Evolutionary conservation across 1,284 basidiomycete genomes (phyloP), one percentile per base, ranked within the genome.

Genomic region (Cryptococcus depauperatus): DNA sequence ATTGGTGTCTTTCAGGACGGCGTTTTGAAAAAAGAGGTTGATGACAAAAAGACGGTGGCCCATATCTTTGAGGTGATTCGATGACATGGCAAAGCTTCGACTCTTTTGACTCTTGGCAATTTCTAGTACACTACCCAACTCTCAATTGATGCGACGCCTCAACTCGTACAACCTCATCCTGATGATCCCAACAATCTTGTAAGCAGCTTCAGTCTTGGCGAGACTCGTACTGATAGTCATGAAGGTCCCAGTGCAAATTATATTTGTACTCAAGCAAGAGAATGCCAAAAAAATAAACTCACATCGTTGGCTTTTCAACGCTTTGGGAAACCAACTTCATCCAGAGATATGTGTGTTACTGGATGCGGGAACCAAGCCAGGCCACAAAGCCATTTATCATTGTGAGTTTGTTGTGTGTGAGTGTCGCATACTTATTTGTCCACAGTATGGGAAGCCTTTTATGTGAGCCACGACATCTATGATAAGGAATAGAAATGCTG

Each of bases 271-370:
- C 57, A 97, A 97, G 73, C 89, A 90, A 28, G 89, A 95, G 75
- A 97, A 97, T 71, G 84, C 90, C 64, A 95, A 95, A 76, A 95
- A 95, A 76, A 93, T 95, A 73, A 95, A 93, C 64, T 89, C 68
- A 33, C 76, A 77, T 54, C 82, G 93, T 41, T 98, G 93, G 93
- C 77, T 98, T 26, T 98, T 98, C 77, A 96, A 97, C 61, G 93
- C 89, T 6, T 83, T 98, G 44, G 92, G 90, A 0, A 79, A 77
- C 54, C 85, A 87, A 59, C 72, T 95, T 41, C 62, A 91, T 78
- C 90, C 90, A 6, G 86, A 93, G 59, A 82, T 84, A 33, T 92
- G 89, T 67, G 85, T 93, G 44, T 73, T 95, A 30, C 79, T 95
- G 50, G 90, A 93, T 65, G 91, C 89, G 2, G 91, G 91, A 58